Conservation (phyloP, 176 grass and related monocot species). For the Raddia guianensis region DNA sequence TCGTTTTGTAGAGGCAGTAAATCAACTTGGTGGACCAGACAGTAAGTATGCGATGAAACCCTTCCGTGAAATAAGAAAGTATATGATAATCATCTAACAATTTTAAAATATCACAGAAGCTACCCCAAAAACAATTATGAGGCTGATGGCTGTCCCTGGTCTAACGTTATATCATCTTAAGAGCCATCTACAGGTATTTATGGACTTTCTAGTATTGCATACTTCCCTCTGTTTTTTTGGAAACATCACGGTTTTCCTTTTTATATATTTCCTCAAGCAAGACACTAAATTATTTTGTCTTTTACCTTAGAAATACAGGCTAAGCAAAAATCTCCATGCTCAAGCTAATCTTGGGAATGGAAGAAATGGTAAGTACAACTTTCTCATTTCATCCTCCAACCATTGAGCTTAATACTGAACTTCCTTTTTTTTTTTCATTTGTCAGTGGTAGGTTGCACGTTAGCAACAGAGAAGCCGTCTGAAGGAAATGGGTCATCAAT, state of each 20-base stretch:
- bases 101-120: slow-evolving; percentile 61
- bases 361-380: slow-evolving; percentile 59
- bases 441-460: slow-evolving; percentile 50
- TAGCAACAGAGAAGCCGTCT: slow-evolving; percentile 62
- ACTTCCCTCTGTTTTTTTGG: background rate
- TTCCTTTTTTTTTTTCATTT: slow-evolving; percentile 21
- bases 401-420: slow-evolving; percentile 39
- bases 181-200: slow-evolving; percentile 95
- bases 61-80: slow-evolving; percentile 18
- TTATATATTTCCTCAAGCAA: slow-evolving; percentile 20
- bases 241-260: slow-evolving; percentile 6
- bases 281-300: slow-evolving; percentile 51
- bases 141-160: slow-evolving; percentile 89
- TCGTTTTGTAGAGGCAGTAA: slow-evolving; percentile 79
- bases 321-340: slow-evolving; percentile 84
- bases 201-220: slow-evolving; percentile 27
- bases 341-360: slow-evolving; percentile 61
- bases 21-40: slow-evolving; percentile 92
- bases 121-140: slow-evolving; percentile 96
- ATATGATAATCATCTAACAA: slow-evolving; percentile 26
- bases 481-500: slow-evolving; percentile 62
- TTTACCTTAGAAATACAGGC: slow-evolving; percentile 84
- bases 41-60: slow-evolving; percentile 69
- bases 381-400: slow-evolving; percentile 19
- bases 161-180: slow-evolving; percentile 98